Evolutionary conservation across 352 stramenopile genomes (phyloP).

Genomic region (Hyaloperonospora brassicae): DNA sequence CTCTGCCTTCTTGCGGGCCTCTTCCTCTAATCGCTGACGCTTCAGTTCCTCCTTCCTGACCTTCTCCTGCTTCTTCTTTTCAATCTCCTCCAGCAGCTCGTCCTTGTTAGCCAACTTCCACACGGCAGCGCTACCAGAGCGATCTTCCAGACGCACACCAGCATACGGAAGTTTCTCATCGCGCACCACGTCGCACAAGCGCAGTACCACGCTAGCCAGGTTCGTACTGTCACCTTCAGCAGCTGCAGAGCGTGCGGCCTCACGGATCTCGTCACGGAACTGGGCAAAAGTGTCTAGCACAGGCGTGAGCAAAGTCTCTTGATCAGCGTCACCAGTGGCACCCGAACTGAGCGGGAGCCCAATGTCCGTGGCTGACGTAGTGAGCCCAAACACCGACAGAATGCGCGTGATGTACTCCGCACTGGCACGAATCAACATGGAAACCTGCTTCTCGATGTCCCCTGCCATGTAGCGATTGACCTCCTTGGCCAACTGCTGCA

Average conservation of each 20-base stretch:
- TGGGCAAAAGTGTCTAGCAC: constrained; percentile 86
- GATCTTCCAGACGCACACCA: constrained; percentile 86
- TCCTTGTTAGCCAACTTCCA: constrained; percentile 91
- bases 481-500: constrained; percentile 80
- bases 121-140: constrained; percentile 46
- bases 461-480: constrained; percentile 75
- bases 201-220: constrained; percentile 62
- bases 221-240: constrained; percentile 36
- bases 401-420: constrained; percentile 88
- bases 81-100: constrained; percentile 68
- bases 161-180: constrained; percentile 85
- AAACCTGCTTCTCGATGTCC: constrained; percentile 45
- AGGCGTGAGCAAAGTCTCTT: constrained; percentile 78
- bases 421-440: constrained; percentile 72
- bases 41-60: constrained; percentile 76
- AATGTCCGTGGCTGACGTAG: constrained; percentile 66
- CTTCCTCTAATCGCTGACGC: constrained; percentile 56
- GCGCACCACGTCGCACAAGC: constrained; percentile 81
- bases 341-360: constrained; percentile 60
- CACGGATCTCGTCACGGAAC: constrained; percentile 82
- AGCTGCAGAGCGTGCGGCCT: constrained; percentile 51
- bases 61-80: constrained; percentile 75
- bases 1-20: constrained; percentile 70
- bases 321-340: constrained; percentile 36
- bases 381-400: constrained; percentile 73